These are phyloP conservation scores for Carex kokanica DNA, from an alignment of 176 grass and related monocot genomes.

Conservation along the genomic window DNA sequence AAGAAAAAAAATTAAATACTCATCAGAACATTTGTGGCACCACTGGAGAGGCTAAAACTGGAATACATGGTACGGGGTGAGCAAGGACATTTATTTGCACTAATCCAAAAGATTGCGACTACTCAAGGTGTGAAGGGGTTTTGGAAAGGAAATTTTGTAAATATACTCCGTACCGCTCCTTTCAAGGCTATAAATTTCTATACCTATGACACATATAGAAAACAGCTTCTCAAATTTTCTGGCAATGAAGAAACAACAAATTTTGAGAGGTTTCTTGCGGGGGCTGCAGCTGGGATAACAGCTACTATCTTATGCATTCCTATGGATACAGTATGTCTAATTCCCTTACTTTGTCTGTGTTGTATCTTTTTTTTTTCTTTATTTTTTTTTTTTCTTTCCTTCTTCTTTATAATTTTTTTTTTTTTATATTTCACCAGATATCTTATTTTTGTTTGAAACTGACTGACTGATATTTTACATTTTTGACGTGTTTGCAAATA, in stretches of 20 bases:
- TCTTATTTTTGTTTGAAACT: not conserved
- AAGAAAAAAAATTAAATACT: conserved; percentile 23
- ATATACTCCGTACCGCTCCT: conserved; percentile 95
- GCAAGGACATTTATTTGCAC: conserved; percentile 77
- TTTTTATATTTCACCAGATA: not conserved
- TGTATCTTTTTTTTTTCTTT: not conserved
- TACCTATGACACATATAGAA: conserved; percentile 92
- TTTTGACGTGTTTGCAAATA: not conserved
- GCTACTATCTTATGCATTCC: conserved; percentile 82
- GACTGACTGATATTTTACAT: not conserved
- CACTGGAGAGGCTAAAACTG: conserved; percentile 92
- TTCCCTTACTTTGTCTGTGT: not conserved
- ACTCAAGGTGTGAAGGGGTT: conserved; percentile 89
- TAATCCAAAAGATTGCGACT: conserved; percentile 69
- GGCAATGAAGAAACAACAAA: conserved; percentile 91
- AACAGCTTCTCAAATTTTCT: conserved; percentile 71
- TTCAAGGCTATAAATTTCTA: conserved; percentile 98
- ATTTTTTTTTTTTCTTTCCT: not conserved
- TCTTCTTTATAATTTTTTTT: not conserved
- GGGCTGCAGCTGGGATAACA: conserved; percentile 81
- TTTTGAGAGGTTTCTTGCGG: conserved; percentile 92
- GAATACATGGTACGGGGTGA: conserved; percentile 96
- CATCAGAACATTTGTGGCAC: conserved; percentile 92
- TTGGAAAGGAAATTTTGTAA: conserved; percentile 95
- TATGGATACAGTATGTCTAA: conserved; percentile 86